phyloP scores from a whole-genome alignment of 2,329 filamentous ascomycete species.

The Cordyceps fumosorosea region DNA sequence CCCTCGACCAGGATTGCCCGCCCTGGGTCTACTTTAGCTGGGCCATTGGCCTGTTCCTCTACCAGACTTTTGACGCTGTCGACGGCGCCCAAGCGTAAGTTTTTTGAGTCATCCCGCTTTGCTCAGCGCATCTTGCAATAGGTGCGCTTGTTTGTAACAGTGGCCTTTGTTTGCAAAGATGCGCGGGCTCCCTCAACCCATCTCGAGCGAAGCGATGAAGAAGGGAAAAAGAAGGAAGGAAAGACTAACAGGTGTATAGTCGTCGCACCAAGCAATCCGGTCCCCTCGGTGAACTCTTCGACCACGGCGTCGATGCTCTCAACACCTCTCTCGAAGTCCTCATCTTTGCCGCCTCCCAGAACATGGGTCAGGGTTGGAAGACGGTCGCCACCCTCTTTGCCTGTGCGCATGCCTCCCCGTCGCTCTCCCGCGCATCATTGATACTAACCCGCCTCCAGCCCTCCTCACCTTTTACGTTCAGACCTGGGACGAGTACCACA shows the following conservation, averaged over 20 bases:
- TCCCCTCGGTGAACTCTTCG: conserved; percentile 91
- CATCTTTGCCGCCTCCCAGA: conserved; percentile 86
- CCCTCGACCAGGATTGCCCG: conserved; percentile 86
- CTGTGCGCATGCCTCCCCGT: conserved; percentile 45
- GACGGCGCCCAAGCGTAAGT: conserved; percentile 88
- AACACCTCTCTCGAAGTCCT: conserved; percentile 93
- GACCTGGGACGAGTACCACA: conserved; percentile 99
- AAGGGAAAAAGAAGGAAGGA: background rate
- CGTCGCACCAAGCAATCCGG: conserved; percentile 88
- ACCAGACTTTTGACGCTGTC: conserved; percentile 97
- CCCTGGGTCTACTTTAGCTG: conserved; percentile 92
- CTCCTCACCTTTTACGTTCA: conserved; percentile 97
- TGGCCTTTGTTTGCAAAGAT: background rate
- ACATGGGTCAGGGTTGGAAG: conserved; percentile 87
- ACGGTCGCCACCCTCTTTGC: conserved; percentile 80
- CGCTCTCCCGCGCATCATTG: background rate
- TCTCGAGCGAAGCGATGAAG: conserved; percentile 9
- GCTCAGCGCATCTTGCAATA: background rate
- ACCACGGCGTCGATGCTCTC: conserved; percentile 93
- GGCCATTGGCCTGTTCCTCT: conserved; percentile 84
- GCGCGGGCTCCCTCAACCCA: background rate
- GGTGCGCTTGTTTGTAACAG: too few relatives aligned
- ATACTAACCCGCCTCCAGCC: conserved; percentile 40
- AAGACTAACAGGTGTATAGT: conserved; percentile 32
- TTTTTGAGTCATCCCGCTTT: background rate